These are phyloP conservation scores for Larix kaempferi DNA, from an alignment of 75 land plant genomes.

Conservation along the genomic window DNA sequence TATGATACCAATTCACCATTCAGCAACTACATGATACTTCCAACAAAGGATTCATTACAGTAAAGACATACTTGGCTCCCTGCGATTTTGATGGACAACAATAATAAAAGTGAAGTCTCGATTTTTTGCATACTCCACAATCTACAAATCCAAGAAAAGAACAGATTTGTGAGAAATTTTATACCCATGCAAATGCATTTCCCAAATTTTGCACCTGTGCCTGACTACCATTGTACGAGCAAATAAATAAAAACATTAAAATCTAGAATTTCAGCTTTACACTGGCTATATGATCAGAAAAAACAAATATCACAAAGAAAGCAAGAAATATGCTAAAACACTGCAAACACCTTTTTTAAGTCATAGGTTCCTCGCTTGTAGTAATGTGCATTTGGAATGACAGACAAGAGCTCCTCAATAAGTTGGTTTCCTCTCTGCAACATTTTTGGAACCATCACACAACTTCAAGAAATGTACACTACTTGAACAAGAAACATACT, in stretches of 20 bases:
- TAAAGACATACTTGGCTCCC: constrained; percentile 65
- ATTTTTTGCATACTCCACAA: constrained; percentile 79
- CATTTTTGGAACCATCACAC: not conserved
- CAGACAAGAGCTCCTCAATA: constrained; percentile 63
- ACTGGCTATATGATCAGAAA: not conserved
- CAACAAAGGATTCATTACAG: not conserved
- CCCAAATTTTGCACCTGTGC: no score
- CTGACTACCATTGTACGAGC: not conserved
- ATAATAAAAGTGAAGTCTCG: constrained; percentile 80
- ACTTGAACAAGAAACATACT: not conserved
- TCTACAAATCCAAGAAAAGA: constrained; percentile 27
- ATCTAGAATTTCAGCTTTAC: not conserved
- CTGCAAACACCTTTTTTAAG: constrained; percentile 61
- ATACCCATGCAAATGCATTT: no score
- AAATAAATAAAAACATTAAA: not conserved
- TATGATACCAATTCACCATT: not conserved
- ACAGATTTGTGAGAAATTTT: not conserved
- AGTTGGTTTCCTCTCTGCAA: constrained; percentile 63
- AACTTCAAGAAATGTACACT: not conserved
- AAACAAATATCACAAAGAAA: not conserved
- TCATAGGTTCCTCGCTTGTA: constrained; percentile 88
- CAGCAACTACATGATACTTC: not conserved
- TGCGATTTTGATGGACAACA: constrained; percentile 77
- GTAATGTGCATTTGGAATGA: constrained; percentile 88
- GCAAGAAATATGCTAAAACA: not conserved